Percentiles rank a stretch among this genome's conserved stretches.
Evolutionary conservation across 2,329 filamentous ascomycete genomes (phyloP).

Genomic region (Pseudocercospora eumusae): DNA sequence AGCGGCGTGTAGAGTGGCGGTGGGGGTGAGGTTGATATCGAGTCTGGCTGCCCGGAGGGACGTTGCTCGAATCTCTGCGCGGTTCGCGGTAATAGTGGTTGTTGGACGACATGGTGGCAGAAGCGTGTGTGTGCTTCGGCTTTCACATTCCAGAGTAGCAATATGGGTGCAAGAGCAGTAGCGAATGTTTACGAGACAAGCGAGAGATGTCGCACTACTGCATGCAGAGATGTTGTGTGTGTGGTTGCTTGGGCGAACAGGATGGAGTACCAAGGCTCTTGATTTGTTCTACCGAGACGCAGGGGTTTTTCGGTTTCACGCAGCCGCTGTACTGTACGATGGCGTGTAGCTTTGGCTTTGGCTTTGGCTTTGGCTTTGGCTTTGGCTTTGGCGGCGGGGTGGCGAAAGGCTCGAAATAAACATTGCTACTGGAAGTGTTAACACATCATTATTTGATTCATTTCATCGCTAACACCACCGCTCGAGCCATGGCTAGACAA

Average conservation of each 20-base stretch:
- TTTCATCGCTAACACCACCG: no score
- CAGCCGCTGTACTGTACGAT: conserved; percentile 3
- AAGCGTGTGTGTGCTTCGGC: background rate
- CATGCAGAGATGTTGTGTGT: conserved; percentile 1
- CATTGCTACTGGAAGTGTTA: background rate
- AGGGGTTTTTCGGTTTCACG: conserved; percentile 1
- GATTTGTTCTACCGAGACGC: background rate
- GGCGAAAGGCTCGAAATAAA: conserved; percentile 2
- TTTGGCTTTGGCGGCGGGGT: background rate
- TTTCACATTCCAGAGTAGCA: conserved; percentile 18
- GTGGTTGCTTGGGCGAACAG: conserved; percentile 3
- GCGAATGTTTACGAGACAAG: background rate
- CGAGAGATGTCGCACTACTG: background rate
- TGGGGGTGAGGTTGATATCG: conserved; percentile 9
- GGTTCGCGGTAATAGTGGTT: conserved; percentile 21
- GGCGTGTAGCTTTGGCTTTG: no score
- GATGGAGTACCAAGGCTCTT: background rate
- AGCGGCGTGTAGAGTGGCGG: conserved; percentile 16
- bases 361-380: no score
- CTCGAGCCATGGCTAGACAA: no score
- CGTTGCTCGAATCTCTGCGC: conserved; percentile 19
- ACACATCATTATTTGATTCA: no score
- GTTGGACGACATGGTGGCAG: conserved; percentile 28
- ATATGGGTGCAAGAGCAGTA: background rate
- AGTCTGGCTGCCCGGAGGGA: conserved; percentile 15